Conservation (phyloP, 257 asterid species). For the Gentiana dahurica region DNA sequence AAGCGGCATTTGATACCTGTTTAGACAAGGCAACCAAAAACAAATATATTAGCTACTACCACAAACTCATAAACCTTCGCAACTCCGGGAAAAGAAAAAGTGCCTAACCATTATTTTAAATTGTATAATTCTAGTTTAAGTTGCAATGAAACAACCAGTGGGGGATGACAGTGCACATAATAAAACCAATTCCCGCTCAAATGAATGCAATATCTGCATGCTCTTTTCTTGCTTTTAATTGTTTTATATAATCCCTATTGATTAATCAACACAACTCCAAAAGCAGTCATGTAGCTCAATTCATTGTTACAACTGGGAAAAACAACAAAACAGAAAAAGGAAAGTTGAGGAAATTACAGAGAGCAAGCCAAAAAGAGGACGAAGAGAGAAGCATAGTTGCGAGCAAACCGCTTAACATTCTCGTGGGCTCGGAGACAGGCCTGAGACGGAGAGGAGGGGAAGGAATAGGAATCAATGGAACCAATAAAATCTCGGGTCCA, state of each 20-base stretch:
- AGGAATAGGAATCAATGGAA: constrained; percentile 60
- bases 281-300: too few relatives aligned
- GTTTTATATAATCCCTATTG: too few relatives aligned
- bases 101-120: neutral
- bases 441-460: constrained; percentile 77
- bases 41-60: neutral
- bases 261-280: too few relatives aligned
- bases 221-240: too few relatives aligned
- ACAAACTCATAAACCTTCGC: neutral
- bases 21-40: constrained; percentile 7
- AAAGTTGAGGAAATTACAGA: constrained; percentile 30
- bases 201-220: too few relatives aligned
- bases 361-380: constrained; percentile 73
- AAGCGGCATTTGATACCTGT: constrained; percentile 78
- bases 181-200: too few relatives aligned
- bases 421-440: constrained; percentile 84
- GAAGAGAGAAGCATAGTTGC: constrained; percentile 65
- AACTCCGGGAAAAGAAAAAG: neutral
- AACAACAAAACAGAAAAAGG: constrained; percentile 1
- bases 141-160: too few relatives aligned
- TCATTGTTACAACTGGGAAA: neutral
- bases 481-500: constrained; percentile 77
- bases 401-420: constrained; percentile 83
- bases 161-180: too few relatives aligned
- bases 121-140: too few relatives aligned